Conservation (phyloP, 2,329 filamentous ascomycete genomes). For the Pseudocercospora fuligena region DNA sequence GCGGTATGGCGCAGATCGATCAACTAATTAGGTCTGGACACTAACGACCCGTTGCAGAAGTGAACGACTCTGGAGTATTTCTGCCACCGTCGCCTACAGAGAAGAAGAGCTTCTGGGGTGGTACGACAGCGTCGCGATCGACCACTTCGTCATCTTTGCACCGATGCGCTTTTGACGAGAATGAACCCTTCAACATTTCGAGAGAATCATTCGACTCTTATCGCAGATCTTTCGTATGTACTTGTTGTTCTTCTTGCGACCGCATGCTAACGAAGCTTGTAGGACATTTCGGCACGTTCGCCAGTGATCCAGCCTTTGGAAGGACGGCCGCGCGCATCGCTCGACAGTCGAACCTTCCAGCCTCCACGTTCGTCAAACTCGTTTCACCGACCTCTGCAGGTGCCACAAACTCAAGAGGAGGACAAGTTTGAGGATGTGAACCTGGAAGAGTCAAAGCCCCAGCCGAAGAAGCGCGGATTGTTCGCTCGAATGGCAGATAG, state of each 20-base stretch:
- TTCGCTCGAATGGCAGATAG: constrained; percentile 79
- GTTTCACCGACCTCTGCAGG: constrained; percentile 39
- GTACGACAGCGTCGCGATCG: constrained; percentile 54
- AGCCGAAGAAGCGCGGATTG: constrained; percentile 74
- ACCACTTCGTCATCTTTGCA: constrained; percentile 59
- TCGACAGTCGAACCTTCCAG: constrained; percentile 68
- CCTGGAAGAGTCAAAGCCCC: constrained; percentile 73
- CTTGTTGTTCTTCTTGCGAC: neutral
- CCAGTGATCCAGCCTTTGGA: constrained; percentile 68
- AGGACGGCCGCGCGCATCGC: constrained; percentile 71
- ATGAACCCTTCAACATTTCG: constrained; percentile 93
- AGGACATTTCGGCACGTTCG: constrained; percentile 91
- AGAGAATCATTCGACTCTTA: constrained; percentile 98
- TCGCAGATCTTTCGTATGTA: constrained; percentile 85
- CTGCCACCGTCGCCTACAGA: constrained; percentile 92
- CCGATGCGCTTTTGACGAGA: constrained; percentile 73
- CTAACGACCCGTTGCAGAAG: constrained; percentile 63
- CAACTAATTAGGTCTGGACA: neutral
- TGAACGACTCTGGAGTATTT: constrained; percentile 94
- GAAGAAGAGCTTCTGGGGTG: constrained; percentile 78
- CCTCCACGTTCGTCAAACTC: constrained; percentile 48
- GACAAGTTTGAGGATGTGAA: constrained; percentile 88
- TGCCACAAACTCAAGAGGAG: constrained; percentile 39
- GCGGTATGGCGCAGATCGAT: constrained; percentile 47
- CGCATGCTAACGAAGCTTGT: constrained; percentile 17